Evolutionary conservation across 345 rosid genomes (phyloP), one percentile per base, ranked within the genome.

Genomic region (Syzygium oleosum): DNA sequence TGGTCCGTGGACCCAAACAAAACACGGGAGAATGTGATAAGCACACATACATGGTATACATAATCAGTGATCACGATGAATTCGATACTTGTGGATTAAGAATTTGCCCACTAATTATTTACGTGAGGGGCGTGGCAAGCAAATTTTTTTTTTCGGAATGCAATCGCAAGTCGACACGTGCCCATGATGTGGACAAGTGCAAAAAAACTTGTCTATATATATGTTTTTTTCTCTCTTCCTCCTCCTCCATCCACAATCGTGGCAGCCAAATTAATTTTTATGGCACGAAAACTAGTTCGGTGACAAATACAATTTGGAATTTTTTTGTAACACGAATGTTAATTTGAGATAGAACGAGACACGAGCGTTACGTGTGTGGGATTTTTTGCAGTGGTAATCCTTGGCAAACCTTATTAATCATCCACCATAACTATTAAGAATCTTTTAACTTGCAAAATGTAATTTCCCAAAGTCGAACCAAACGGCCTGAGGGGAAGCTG

Each of bases 261-360:
- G 31, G 6, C 3, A 7, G 73, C n/a, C 38, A 13, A 61, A 61
- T 61, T n/a, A 61, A 13, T 5, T 61, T 59, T 61, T n/a, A 3
- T 2, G 0, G n/a, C 9, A 3, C 1, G 2, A 2, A 38, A 68
- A 68, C 8, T 31, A 68, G 3, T 38, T 34, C 0, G 0, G 21
- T 6, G 12, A 0, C 14, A 29, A 15, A 65, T 65, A 29, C 3
- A 8, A 0, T 8, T 65, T 0, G 1, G 5, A 12, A 54, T 2
- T 34, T 10, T 68, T 68, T 4, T 65, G 78, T 7, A 2, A 16
- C 3, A 65, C 5, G 21, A 3, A 29, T 29, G 29, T 29, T 63
- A 29, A 31, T 29, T 16, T 2, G 23, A 17, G 34, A 10, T 31
- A 68, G 46, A 31, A 68, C 4, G 34, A 0, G 2, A 9, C 27